Base-by-base conservation (phyloP, 495 filamentous ascomycete species). In the Annulohypoxylon maeteangense region DNA sequence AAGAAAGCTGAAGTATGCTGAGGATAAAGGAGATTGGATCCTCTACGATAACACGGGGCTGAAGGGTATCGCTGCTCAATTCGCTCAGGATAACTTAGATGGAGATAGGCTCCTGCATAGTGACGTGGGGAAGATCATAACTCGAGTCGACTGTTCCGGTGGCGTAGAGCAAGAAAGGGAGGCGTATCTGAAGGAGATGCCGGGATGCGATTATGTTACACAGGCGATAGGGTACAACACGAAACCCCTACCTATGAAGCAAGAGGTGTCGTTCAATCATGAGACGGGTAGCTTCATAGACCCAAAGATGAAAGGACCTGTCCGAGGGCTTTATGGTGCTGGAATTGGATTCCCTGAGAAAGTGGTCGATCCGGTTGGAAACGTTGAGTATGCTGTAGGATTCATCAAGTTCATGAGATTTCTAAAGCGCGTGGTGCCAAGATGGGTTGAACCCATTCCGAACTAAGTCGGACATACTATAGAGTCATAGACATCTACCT, bases 351-450 rank as follows among this genome's bases (percentile, higher is more conserved):
- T 85, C 65, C 88, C 88, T 4, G 86, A 89, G 72, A 79, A 81
- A 29, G 87, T 89, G 10, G 82, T 83, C 23, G 88, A 90, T 79
- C 88, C 87, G 0, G 65, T 81, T 31, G 88, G 88, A 4, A 89
- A 89, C 79, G 85, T 86, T 11, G 88, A 90, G 77, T 81, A 83
- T 78, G 85, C 87, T 6, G 88, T 90, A 38, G 88, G 88, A 0
- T 86, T 89, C 75, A 86, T 78, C 53, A 90, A 90, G 80, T 90
- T 90, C 71, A 89, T 89, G 87, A 86, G 82, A 62, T 89, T 83
- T 69, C 71, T 88, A 59, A 86, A 87, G 73, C 80, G 78, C 67
- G 86, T 87, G 23, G 68, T 77, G 14, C 84, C 85, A 27, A 64
- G 75, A 20, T 89, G 86, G 87, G 34, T 72, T 34, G 38, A 34